Percentiles rank a stretch among this genome's conserved stretches.
Conservation (phyloP, 768 basidiomycete species). For the Boletus rufocinnamomeus region DNA sequence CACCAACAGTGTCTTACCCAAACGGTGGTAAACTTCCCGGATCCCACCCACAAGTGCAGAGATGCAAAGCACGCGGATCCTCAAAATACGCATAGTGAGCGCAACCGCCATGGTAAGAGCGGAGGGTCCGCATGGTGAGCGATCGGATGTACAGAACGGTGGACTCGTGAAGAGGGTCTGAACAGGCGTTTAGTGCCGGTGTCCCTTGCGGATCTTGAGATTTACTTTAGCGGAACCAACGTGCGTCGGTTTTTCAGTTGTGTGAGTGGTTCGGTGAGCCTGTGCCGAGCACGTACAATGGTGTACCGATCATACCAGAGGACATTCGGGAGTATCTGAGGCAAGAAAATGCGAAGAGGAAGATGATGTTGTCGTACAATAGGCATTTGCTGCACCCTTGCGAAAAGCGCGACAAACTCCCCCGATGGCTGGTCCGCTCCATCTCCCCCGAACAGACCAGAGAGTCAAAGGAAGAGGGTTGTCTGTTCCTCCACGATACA, state of each 20-base stretch:
- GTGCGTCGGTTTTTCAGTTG: conserved; percentile 8
- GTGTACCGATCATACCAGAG: conserved; percentile 15
- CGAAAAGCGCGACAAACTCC: neutral
- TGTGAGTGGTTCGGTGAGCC: conserved; percentile 29
- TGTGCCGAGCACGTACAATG: conserved; percentile 25
- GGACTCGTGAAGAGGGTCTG: conserved; percentile 21
- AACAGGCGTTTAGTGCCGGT: conserved; percentile 31
- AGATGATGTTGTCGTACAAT: conserved; percentile 18
- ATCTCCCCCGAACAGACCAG: neutral
- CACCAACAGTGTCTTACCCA: conserved; percentile 26
- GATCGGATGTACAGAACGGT: conserved; percentile 16
- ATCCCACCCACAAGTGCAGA: conserved; percentile 25
- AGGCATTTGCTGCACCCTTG: neutral
- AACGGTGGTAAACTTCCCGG: conserved; percentile 23
- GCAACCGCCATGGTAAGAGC: conserved; percentile 29
- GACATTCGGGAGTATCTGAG: conserved; percentile 26
- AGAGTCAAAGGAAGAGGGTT: neutral
- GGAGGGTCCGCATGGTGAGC: conserved; percentile 26
- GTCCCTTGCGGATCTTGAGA: neutral
- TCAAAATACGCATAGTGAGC: conserved; percentile 24
- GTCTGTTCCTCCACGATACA: neutral
- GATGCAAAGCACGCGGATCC: conserved; percentile 26
- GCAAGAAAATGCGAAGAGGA: conserved; percentile 25
- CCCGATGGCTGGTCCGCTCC: neutral
- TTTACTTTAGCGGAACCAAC: neutral